Evolutionary conservation across 805 yeast species (phyloP).

Genomic region (Sugiyamaella chiloensis): DNA sequence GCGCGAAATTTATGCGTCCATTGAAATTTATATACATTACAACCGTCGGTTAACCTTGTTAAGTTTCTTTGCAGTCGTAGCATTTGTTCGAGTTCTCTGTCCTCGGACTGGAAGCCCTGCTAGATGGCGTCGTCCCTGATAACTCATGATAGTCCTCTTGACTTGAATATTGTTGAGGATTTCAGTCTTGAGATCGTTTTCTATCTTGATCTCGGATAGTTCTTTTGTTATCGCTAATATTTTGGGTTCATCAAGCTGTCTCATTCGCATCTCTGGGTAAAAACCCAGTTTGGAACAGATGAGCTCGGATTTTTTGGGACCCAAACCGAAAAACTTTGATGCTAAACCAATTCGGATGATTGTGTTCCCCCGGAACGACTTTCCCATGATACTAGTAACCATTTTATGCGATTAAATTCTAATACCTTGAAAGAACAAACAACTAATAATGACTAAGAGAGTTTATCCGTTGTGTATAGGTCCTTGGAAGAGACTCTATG

Average conservation of each 20-base stretch:
- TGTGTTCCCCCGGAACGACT: constrained; percentile 36
- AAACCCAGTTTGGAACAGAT: constrained; percentile 86
- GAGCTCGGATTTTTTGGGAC: constrained; percentile 64
- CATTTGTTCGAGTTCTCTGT: constrained; percentile 88
- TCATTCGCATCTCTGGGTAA: constrained; percentile 92
- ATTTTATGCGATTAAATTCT: no score
- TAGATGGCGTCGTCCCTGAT: constrained; percentile 86
- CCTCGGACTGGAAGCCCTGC: constrained; percentile 79
- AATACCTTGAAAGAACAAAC: no score
- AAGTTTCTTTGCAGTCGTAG: constrained; percentile 81
- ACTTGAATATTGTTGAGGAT: constrained; percentile 68
- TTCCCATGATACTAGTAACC: constrained; percentile 38
- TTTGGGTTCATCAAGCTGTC: constrained; percentile 85
- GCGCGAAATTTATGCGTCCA: no score
- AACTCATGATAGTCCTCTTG: constrained; percentile 79
- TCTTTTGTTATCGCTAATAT: constrained; percentile 84
- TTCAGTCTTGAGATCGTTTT: constrained; percentile 63
- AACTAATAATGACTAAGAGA: no score
- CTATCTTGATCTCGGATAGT: constrained; percentile 76
- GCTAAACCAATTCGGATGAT: constrained; percentile 59
- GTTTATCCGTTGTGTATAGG: no score
- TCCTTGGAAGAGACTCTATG: no score
- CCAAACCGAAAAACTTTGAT: constrained; percentile 81
- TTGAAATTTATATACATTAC: constrained; percentile 8
- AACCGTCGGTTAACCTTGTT: constrained; percentile 59